phyloP scores from a whole-genome alignment of 169 alveolate genomes.

The Miamiensis avidus region DNA sequence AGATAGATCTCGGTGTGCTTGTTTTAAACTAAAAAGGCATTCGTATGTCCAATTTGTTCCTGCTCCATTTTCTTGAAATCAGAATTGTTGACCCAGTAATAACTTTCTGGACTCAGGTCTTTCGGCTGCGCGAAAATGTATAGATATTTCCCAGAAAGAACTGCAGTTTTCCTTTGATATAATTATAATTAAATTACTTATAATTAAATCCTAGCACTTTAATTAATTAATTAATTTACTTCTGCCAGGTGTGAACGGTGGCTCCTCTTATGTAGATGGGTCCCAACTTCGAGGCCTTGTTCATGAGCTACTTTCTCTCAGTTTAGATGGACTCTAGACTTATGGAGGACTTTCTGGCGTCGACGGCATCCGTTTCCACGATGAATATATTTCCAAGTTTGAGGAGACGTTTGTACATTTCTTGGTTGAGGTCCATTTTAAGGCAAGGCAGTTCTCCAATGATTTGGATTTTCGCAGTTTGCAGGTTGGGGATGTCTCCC shows the following conservation, averaged over 20 bases:
- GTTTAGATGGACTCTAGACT: slow-evolving; percentile 26
- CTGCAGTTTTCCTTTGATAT: slow-evolving; percentile 12
- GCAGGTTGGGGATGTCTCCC: background rate
- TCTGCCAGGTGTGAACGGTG: slow-evolving; percentile 22
- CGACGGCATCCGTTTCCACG: slow-evolving; percentile 18
- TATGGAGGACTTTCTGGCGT: background rate
- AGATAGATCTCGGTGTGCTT: slow-evolving; percentile 30
- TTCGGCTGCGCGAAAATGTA: slow-evolving; percentile 43
- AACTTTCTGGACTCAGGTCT: slow-evolving; percentile 26
- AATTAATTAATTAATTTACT: background rate
- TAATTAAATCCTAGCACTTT: no score
- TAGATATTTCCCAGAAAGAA: slow-evolving; percentile 43
- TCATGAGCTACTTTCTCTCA: slow-evolving; percentile 21
- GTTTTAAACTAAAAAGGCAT: slow-evolving; percentile 29
- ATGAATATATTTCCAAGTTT: slow-evolving; percentile 41
- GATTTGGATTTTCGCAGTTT: background rate
- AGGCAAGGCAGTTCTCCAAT: slow-evolving; percentile 36
- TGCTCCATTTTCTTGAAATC: slow-evolving; percentile 12
- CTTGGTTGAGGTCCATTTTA: slow-evolving; percentile 23
- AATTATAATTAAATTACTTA: background rate
- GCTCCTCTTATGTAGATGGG: slow-evolving; percentile 28
- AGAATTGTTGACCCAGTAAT: slow-evolving; percentile 41
- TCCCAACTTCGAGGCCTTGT: slow-evolving; percentile 29
- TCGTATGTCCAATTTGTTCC: slow-evolving; percentile 16
- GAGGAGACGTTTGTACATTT: slow-evolving; percentile 17